phyloP scores from a whole-genome alignment of 208 protist genomes.

The Kentomonas sorsogonicus region DNA sequence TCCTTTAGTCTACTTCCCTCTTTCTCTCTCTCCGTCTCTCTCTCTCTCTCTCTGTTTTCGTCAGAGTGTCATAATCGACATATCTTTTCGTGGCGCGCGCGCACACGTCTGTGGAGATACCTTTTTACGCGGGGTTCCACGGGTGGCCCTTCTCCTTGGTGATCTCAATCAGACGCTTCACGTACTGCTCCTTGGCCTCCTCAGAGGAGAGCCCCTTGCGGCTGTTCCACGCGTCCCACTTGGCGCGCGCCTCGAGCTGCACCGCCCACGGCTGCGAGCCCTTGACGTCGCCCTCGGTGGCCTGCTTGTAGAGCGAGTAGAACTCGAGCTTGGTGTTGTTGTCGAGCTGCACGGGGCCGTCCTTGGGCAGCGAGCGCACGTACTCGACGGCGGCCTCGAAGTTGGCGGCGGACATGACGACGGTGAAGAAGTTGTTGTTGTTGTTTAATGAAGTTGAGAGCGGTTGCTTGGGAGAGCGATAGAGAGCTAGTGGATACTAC shows the following conservation, averaged over 20 bases:
- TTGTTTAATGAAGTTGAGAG: background rate
- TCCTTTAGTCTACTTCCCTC: too few species aligned
- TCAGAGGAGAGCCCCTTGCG: conserved; percentile 88
- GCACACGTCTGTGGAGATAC: too few species aligned
- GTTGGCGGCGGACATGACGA: conserved; percentile 63
- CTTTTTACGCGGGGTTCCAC: conserved; percentile 44
- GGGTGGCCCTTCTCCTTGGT: conserved; percentile 46
- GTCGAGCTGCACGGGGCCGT: conserved; percentile 75
- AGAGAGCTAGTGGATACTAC: background rate
- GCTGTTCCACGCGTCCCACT: conserved; percentile 93
- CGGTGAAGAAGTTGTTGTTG: background rate
- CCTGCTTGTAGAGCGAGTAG: conserved; percentile 97
- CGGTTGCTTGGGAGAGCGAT: background rate
- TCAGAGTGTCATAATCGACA: too few species aligned
- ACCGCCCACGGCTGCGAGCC: conserved; percentile 88
- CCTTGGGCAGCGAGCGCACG: conserved; percentile 77
- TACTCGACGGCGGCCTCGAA: conserved; percentile 81
- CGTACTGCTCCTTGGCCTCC: conserved; percentile 89
- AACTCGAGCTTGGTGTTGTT: conserved; percentile 90
- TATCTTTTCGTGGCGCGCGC: too few species aligned
- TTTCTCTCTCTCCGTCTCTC: too few species aligned
- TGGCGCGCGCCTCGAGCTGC: conserved; percentile 90
- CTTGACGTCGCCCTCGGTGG: conserved; percentile 91
- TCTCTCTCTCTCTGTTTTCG: too few species aligned
- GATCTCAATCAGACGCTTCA: conserved; percentile 63